Evolutionary conservation across 1,284 basidiomycete genomes (phyloP).

Genomic region (Neotropicomus parvogracilis): DNA sequence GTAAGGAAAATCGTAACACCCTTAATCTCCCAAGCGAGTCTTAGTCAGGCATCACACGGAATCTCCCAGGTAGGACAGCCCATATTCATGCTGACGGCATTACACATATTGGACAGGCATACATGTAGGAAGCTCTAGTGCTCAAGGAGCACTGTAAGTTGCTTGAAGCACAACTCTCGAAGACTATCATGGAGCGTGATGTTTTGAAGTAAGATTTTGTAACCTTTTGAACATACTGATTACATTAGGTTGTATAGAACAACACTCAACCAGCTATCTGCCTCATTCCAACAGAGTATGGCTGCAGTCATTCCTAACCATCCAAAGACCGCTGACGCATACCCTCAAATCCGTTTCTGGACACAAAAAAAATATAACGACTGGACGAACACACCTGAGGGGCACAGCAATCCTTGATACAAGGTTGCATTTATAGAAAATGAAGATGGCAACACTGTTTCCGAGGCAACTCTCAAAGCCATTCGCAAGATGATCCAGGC

Average conservation of each 20-base stretch:
- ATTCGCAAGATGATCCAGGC: constrained; percentile 1
- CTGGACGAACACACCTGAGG: constrained; percentile 3
- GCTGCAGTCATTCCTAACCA: too few relatives aligned
- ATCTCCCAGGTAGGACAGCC: neutral
- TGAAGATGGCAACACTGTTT: neutral
- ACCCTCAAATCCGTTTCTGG: constrained; percentile 3
- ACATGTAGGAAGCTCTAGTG: neutral
- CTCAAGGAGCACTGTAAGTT: neutral
- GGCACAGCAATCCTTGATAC: neutral
- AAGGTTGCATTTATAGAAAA: constrained; percentile 6
- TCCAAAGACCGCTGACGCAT: neutral
- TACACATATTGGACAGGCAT: too few relatives aligned
- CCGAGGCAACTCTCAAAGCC: neutral
- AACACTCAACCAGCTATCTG: neutral
- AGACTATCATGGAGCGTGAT: neutral
- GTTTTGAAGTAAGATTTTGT: neutral
- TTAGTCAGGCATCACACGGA: neutral
- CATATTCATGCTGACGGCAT: neutral
- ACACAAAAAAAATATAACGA: neutral
- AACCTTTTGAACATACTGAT: neutral
- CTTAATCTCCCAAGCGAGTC: neutral
- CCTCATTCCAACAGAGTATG: neutral
- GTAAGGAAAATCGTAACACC: too few relatives aligned
- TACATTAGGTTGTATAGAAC: neutral
- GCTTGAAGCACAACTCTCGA: neutral